Conservation (phyloP, 805 yeast genomes). For the Teunomyces panamensis region DNA sequence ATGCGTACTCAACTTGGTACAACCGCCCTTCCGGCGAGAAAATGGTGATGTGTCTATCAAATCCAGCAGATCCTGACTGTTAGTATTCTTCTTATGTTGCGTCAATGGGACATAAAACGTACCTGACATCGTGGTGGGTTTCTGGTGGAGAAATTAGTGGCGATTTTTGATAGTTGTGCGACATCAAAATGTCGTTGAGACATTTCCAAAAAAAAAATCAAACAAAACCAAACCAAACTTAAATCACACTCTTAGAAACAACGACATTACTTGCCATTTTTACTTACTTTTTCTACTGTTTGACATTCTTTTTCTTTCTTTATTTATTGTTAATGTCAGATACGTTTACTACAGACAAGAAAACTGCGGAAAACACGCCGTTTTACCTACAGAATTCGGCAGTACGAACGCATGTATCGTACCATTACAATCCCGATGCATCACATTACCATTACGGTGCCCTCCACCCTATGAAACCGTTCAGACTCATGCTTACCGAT, state of each 20-base stretch:
- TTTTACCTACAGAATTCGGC: slow-evolving; percentile 20
- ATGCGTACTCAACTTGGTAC: slow-evolving; percentile 97
- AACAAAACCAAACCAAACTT: neutral
- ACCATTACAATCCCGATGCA: slow-evolving; percentile 82
- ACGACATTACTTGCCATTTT: too few relatives aligned
- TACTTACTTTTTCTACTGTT: neutral
- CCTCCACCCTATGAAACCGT: slow-evolving; percentile 98
- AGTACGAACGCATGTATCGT: slow-evolving; percentile 55
- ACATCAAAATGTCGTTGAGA: neutral
- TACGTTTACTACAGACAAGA: slow-evolving; percentile 34
- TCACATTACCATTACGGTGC: slow-evolving; percentile 86
- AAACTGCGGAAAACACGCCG: slow-evolving; percentile 33
- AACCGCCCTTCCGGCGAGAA: slow-evolving; percentile 98
- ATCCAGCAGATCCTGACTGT: slow-evolving; percentile 74
- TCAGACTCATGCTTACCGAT: slow-evolving; percentile 89
- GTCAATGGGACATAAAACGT: neutral
- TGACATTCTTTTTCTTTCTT: too few relatives aligned
- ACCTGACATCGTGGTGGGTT: slow-evolving; percentile 8
- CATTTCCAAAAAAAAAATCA: neutral
- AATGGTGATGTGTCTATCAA: slow-evolving; percentile 97
- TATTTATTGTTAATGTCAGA: neutral
- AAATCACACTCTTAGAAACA: neutral
- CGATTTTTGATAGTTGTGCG: slow-evolving; percentile 7
- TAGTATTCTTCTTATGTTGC: neutral
- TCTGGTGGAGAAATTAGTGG: slow-evolving; percentile 1